A percentile compares a stretch with the other conserved stretches of the same genome.
These are phyloP conservation scores for Pelargonium cotyledonis DNA, from an alignment of 441 rosid species.

Conservation along the genomic window DNA sequence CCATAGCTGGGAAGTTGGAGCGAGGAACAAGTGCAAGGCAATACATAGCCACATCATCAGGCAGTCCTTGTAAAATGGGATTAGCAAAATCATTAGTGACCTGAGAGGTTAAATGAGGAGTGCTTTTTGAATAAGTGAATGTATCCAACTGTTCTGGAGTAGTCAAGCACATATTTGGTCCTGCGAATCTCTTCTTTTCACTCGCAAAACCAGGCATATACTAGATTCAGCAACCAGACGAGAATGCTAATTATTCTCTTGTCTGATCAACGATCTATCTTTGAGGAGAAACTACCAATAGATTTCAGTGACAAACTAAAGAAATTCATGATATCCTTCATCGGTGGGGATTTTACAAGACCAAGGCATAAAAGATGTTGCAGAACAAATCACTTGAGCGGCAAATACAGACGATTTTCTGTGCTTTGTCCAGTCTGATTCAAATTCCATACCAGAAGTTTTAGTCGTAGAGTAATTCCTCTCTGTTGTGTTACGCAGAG, in stretches of 20 bases:
- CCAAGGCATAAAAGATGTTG: conserved; percentile 72
- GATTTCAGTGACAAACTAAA: conserved; percentile 32
- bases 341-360: conserved; percentile 75
- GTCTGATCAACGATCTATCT: neutral
- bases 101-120: conserved; percentile 22
- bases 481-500: neutral
- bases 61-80: conserved; percentile 73
- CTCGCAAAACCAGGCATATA: conserved; percentile 46
- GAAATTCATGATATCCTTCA: conserved; percentile 71
- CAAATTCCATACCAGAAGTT: conserved; percentile 71
- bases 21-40: conserved; percentile 92
- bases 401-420: conserved; percentile 45
- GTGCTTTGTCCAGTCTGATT: conserved; percentile 57
- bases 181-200: conserved; percentile 51
- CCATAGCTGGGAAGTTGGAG: conserved; percentile 64
- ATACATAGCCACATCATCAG: conserved; percentile 78
- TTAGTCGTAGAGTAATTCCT: conserved; percentile 11
- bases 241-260: neutral
- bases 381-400: conserved; percentile 51
- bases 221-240: neutral
- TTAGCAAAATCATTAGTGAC: conserved; percentile 34
- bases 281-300: conserved; percentile 4
- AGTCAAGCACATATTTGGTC: conserved; percentile 14
- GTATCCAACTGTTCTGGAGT: neutral
- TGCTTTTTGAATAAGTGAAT: conserved; percentile 30